Evolutionary conservation across 306 rosid species (phyloP).

Genomic region (Gastrolobium villosum): DNA sequence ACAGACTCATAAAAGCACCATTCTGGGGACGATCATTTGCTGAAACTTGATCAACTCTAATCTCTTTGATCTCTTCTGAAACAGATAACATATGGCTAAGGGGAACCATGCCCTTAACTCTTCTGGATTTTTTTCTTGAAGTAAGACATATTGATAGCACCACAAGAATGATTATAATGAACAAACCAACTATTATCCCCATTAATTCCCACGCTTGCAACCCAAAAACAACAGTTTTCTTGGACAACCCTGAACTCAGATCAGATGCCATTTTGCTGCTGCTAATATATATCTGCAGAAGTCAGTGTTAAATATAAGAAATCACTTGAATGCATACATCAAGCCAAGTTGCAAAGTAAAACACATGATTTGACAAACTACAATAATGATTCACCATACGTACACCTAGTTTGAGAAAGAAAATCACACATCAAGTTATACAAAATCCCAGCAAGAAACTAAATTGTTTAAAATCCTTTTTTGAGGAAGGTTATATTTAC

Average conservation of each 20-base stretch:
- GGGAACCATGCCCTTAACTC: conserved; percentile 71
- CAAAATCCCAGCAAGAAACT: conserved; percentile 28
- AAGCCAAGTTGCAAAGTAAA: conserved; percentile 38
- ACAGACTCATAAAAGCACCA: conserved; percentile 58
- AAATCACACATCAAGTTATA: conserved; percentile 13
- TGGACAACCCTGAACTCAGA: conserved; percentile 72
- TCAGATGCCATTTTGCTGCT: conserved; percentile 73
- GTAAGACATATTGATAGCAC: conserved; percentile 82
- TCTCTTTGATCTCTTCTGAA: conserved; percentile 90
- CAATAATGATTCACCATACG: background rate
- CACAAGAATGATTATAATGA: conserved; percentile 74
- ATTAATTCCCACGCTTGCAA: conserved; percentile 82
- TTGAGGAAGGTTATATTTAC: no score
- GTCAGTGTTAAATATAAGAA: conserved; percentile 41
- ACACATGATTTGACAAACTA: conserved; percentile 22
- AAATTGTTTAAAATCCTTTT: background rate
- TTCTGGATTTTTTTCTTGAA: conserved; percentile 80
- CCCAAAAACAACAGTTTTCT: conserved; percentile 80
- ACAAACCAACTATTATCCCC: conserved; percentile 74
- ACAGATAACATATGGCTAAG: conserved; percentile 62
- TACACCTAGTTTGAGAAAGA: conserved; percentile 14
- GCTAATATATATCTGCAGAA: conserved; percentile 53
- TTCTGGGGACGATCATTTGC: conserved; percentile 56
- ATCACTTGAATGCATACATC: conserved; percentile 26
- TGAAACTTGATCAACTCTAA: conserved; percentile 81